These are phyloP conservation scores for Trichocomaceae sp. DNA, from an alignment of 2,329 filamentous ascomycete genomes.

Conservation along the genomic window DNA sequence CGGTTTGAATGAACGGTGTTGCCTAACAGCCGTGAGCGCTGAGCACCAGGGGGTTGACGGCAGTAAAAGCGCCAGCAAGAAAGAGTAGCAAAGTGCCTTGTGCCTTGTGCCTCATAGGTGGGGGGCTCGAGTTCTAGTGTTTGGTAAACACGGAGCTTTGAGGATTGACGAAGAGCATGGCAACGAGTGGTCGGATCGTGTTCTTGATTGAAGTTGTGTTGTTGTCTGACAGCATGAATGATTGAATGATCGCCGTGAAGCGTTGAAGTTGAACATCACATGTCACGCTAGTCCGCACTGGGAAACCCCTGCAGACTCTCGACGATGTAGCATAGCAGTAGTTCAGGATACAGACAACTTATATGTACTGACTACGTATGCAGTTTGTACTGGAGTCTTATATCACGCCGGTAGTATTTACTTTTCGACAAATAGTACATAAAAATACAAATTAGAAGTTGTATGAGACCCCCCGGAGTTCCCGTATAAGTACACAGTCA, in stretches of 20 bases:
- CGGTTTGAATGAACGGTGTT: slow-evolving; percentile 12
- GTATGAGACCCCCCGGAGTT: not conserved
- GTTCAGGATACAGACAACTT: too few species aligned
- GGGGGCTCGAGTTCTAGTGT: not conserved
- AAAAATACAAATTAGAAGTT: not conserved
- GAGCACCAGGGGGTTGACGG: not conserved
- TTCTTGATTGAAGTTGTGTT: not conserved
- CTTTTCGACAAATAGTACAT: not conserved
- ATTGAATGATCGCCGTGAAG: too few species aligned
- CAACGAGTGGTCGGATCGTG: not conserved
- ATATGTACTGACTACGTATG: too few species aligned
- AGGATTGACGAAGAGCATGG: not conserved
- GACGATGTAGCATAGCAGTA: too few species aligned
- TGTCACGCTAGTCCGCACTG: slow-evolving; percentile 14
- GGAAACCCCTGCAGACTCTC: slow-evolving; percentile 3
- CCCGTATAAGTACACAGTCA: not conserved
- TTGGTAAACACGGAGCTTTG: not conserved
- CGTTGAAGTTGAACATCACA: slow-evolving; percentile 5
- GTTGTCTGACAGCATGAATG: not conserved
- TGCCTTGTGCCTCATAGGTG: slow-evolving; percentile 3
- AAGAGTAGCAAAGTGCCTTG: not conserved
- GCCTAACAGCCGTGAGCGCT: slow-evolving; percentile 1
- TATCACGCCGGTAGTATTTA: not conserved
- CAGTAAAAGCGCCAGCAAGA: slow-evolving; percentile 1
- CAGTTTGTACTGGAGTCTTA: not conserved